A percentile compares a stretch with the other conserved stretches of the same genome.
Conservation (phyloP, 164 flowering plant species). For the Piper longum region DNA sequence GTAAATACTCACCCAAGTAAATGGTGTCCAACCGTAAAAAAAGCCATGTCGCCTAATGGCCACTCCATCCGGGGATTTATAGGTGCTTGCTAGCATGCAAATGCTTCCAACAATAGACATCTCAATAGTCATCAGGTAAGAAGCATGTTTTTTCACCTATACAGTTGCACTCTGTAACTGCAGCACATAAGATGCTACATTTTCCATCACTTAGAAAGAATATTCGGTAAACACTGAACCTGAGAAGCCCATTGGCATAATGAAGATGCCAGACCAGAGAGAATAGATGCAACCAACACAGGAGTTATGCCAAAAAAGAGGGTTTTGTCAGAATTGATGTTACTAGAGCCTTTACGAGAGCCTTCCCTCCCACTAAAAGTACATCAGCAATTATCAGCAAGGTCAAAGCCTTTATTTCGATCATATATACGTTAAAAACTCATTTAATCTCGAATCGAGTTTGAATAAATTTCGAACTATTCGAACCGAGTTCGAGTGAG, state of each 20-base stretch:
- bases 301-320: constrained; percentile 84
- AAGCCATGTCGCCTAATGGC: constrained; percentile 76
- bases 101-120: constrained; percentile 94
- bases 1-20: constrained; percentile 53
- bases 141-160: constrained; percentile 87
- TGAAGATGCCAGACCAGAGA: constrained; percentile 92
- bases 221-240: constrained; percentile 24
- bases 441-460: too few species aligned
- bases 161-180: constrained; percentile 1
- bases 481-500: too few species aligned
- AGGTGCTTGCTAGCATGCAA: constrained; percentile 68
- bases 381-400: constrained; percentile 82
- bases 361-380: constrained; percentile 92
- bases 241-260: constrained; percentile 99
- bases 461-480: too few species aligned
- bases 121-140: constrained; percentile 94
- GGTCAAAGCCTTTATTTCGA: constrained; percentile 81
- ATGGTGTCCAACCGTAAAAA: constrained; percentile 86
- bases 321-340: constrained; percentile 40
- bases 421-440: too few species aligned
- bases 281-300: constrained; percentile 91
- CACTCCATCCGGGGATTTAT: constrained; percentile 89
- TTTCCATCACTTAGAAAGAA: not conserved
- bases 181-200: not conserved
- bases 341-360: constrained; percentile 51